phyloP scores from a whole-genome alignment of 1,139 yeast species.

The Taiozyma onychis region DNA sequence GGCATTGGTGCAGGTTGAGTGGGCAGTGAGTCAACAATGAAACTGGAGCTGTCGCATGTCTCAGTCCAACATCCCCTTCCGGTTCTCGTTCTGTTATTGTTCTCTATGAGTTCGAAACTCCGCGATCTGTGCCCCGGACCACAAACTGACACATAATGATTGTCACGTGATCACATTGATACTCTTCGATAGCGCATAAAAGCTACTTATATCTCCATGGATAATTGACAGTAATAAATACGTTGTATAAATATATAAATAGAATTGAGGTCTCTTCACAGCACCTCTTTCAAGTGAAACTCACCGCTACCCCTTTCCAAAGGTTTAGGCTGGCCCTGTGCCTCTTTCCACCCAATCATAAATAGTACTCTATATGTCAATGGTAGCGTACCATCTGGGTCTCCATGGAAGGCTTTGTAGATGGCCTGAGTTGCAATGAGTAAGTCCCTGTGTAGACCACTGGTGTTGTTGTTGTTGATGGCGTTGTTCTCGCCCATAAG shows the following conservation, averaged over 20 bases:
- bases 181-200: no score
- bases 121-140: not conserved
- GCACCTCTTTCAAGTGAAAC: conserved; percentile 58
- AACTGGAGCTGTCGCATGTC: no score
- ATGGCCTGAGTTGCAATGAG: conserved; percentile 73
- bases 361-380: conserved; percentile 68
- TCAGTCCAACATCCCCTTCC: no score
- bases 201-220: no score
- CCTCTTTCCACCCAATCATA: conserved; percentile 88
- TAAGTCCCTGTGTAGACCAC: conserved; percentile 55
- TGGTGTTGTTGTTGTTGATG: conserved; percentile 45
- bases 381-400: conserved; percentile 37
- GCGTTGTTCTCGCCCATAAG: conserved; percentile 86
- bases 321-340: conserved; percentile 65
- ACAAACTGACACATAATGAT: not conserved
- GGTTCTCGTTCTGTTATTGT: no score
- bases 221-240: no score
- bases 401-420: conserved; percentile 68
- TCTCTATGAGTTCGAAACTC: not conserved
- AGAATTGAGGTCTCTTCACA: conserved; percentile 18
- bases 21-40: no score
- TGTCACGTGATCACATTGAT: no score
- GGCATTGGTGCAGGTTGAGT: no score
- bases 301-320: conserved; percentile 68
- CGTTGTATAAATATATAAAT: not conserved